Evolutionary conservation across 306 rosid species (phyloP).

Genomic region (Cucurbita argyrosperma): DNA sequence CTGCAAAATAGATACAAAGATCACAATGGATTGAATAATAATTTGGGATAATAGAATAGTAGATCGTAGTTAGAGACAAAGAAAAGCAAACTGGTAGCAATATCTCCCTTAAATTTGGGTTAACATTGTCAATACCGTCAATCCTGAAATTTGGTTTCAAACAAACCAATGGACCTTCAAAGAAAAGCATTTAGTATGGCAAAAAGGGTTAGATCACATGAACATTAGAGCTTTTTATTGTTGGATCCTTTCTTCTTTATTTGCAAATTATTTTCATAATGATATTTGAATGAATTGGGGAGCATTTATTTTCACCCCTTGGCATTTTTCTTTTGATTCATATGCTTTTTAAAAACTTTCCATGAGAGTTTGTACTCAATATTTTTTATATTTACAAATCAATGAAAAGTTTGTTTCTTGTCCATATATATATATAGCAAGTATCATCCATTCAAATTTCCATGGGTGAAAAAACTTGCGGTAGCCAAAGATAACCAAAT

Average conservation of each 20-base stretch:
- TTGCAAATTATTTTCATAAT: not conserved
- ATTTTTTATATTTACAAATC: no score
- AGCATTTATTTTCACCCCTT: not conserved
- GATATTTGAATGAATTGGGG: not conserved
- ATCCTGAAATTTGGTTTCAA: not conserved
- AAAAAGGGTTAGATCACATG: not conserved
- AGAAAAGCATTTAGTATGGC: not conserved
- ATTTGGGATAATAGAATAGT: not conserved
- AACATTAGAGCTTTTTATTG: not conserved
- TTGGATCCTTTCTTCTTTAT: not conserved
- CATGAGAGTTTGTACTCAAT: not conserved
- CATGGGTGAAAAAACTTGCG: not conserved
- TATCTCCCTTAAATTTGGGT: not conserved
- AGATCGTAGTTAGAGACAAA: not conserved
- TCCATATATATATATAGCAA: not conserved
- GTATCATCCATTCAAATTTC: not conserved
- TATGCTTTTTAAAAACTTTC: not conserved
- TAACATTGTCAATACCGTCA: not conserved
- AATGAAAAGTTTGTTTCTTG: no score
- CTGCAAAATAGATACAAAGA: constrained; percentile 32
- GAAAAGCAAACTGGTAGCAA: not conserved
- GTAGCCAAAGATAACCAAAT: not conserved
- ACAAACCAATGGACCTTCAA: not conserved
- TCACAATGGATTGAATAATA: not conserved
- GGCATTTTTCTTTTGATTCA: not conserved